Base-by-base conservation (phyloP, 73 alveolate species). In the Paramecium sonneborni region DNA sequence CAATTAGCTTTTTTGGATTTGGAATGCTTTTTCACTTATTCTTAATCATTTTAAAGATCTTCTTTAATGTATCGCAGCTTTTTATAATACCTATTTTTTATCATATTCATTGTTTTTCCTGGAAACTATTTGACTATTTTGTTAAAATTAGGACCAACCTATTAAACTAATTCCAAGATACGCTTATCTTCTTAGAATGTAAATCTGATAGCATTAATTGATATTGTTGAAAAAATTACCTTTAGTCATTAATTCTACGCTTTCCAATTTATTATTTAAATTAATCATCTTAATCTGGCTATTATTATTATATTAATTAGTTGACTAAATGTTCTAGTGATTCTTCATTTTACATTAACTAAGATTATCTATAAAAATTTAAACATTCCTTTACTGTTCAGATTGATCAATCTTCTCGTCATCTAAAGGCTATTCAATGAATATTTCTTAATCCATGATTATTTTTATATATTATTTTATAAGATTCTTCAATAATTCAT, bases 101-200 rank as follows among this genome's bases (percentile, higher is more conserved):
- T 41, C 90, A 79, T 79, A 46, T 79, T 79, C 90, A 79, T 79
- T 41, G 90, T 79, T 79, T 79, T 79, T 2, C 90, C 90, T 41
- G 90, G 90, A 44, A 79, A 79, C 28, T 79, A 44, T 79, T 79
- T 79, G 20, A 79, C 90, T 79, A 79, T 79, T 34, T 79, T 79
- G 43, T 79, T 79, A 23, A 79, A 79, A 46, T 79, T 79, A 1
- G 90, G 90, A 79, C 90, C 90, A 21, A 79, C 90, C 44, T 79
- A 46, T 20, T 20, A 38, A 12, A 79, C 90, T 24, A 79, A 46
- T 44, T 79, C 55, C 55, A 79, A 79, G 30, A 79, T 79, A 24
- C 41, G 90, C 72, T 79, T 79, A 79, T 79, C 90, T 23, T 79
- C 90, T 79, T 79, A 18, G 43, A 24, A 18, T 43, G 90, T 79